These are phyloP conservation scores for Annulohypoxylon bovei DNA, from an alignment of 495 filamentous ascomycete genomes.

Conservation along the genomic window DNA sequence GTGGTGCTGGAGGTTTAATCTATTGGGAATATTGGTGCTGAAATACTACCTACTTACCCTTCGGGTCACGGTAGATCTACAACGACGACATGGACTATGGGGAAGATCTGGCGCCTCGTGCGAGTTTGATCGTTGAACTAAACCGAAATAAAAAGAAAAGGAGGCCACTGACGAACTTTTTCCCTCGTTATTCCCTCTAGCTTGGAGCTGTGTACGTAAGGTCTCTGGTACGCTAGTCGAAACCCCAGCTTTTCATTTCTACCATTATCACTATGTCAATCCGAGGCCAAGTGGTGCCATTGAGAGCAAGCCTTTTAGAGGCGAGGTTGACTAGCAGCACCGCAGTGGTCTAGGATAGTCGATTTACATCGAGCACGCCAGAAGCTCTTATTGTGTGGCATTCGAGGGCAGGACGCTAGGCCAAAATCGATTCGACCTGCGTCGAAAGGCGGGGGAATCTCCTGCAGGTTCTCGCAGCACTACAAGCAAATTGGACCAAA, in stretches of 20 bases:
- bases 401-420: conserved; percentile 36
- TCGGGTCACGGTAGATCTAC: conserved; percentile 37
- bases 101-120: conserved; percentile 25
- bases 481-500: conserved; percentile 40
- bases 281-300: conserved; percentile 36
- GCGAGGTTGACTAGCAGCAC: conserved; percentile 34
- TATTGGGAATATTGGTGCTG: conserved; percentile 11
- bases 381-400: conserved; percentile 34
- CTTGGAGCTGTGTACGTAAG: conserved; percentile 14
- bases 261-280: conserved; percentile 15
- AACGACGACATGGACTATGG: conserved; percentile 18
- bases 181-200: neutral
- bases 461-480: conserved; percentile 40
- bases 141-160: neutral
- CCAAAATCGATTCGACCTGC: conserved; percentile 42
- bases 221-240: conserved; percentile 3
- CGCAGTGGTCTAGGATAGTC: conserved; percentile 42
- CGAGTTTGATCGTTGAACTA: conserved; percentile 27
- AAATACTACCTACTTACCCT: conserved; percentile 16
- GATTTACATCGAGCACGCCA: conserved; percentile 29
- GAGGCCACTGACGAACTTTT: conserved; percentile 5
- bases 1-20: conserved; percentile 21
- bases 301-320: conserved; percentile 20
- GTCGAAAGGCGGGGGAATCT: conserved; percentile 45
- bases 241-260: conserved; percentile 8